Conservation (phyloP, 2,329 filamentous ascomycete genomes). For the Botrytis fragariae region DNA sequence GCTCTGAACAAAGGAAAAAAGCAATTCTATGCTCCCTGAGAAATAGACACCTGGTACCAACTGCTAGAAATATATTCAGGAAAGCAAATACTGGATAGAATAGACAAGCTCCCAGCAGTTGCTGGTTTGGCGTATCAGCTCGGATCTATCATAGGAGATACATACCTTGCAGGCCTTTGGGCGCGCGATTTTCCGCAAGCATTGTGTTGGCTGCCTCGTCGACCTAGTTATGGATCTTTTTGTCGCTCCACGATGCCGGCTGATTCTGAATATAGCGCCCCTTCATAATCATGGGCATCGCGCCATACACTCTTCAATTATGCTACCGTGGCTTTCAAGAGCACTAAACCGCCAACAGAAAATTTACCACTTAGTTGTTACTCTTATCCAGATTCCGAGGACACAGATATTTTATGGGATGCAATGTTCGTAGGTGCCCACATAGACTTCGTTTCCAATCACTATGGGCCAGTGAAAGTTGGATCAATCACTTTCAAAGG, state of each 20-base stretch:
- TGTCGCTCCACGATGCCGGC: neutral
- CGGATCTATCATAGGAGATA: neutral
- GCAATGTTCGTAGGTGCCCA: neutral
- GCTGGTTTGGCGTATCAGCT: neutral
- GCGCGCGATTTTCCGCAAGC: neutral
- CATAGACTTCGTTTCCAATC: neutral
- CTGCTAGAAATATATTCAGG: neutral
- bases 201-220: neutral
- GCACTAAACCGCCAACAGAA: neutral
- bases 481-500: neutral
- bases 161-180: conserved; percentile 5
- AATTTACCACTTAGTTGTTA: neutral
- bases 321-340: neutral
- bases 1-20: neutral
- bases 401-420: neutral
- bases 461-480: neutral
- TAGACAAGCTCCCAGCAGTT: neutral
- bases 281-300: conserved; percentile 5
- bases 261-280: neutral
- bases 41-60: neutral
- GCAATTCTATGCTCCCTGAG: neutral
- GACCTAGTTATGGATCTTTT: no score
- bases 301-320: neutral
- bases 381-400: neutral
- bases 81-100: neutral